Evolutionary conservation across 768 basidiomycete species (phyloP).

Genomic region (Crassisporium funariophilum): DNA sequence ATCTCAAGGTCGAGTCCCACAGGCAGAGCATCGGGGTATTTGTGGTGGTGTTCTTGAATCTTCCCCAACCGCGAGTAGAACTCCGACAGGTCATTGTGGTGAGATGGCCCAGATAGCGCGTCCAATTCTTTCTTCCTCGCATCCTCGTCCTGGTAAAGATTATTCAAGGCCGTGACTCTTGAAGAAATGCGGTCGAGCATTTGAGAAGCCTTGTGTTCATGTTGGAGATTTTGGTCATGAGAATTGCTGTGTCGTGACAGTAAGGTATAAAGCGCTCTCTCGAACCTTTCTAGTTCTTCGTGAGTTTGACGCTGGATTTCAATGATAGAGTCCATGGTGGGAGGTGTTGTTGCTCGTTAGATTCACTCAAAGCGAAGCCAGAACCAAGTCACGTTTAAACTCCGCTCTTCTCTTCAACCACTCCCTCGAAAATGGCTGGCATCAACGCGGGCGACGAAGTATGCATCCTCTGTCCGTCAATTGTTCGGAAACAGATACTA

Average conservation of each 20-base stretch:
- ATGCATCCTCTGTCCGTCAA: slow-evolving; percentile 25
- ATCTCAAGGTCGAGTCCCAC: slow-evolving; percentile 85
- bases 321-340: slow-evolving; percentile 85
- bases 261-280: slow-evolving; percentile 82
- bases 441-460: slow-evolving; percentile 89
- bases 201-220: slow-evolving; percentile 88
- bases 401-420: slow-evolving; percentile 52
- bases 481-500: slow-evolving; percentile 8
- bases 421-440: slow-evolving; percentile 65
- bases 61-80: slow-evolving; percentile 96
- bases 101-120: slow-evolving; percentile 55
- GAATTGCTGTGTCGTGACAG: slow-evolving; percentile 66
- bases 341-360: slow-evolving; percentile 11
- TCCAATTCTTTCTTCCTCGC: slow-evolving; percentile 70
- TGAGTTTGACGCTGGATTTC: slow-evolving; percentile 95
- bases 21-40: slow-evolving; percentile 89
- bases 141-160: slow-evolving; percentile 78
- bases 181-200: slow-evolving; percentile 84
- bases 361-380: slow-evolving; percentile 14
- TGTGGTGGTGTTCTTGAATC: slow-evolving; percentile 95
- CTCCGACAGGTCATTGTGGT: slow-evolving; percentile 80
- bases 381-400: slow-evolving; percentile 46
- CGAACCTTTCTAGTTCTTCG: slow-evolving; percentile 93
- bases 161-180: slow-evolving; percentile 63
- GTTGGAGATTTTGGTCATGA: slow-evolving; percentile 68